Evolutionary conservation across 1,139 yeast species (phyloP), one percentile per base, ranked within the genome.

Genomic region (Protomyces lactucae-debilis): DNA sequence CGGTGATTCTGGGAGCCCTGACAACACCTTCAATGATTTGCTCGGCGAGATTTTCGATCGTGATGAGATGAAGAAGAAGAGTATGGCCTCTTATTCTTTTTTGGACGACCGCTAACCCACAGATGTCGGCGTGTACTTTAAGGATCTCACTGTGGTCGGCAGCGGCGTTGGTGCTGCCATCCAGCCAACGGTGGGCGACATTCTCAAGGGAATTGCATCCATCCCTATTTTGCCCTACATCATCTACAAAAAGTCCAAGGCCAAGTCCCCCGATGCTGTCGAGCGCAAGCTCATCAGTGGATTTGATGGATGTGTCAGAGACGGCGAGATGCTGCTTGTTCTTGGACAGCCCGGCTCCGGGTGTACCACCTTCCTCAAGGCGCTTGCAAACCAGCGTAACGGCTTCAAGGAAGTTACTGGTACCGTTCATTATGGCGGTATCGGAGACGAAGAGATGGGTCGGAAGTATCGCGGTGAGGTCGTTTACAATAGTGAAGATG

Each of bases 331-430:
- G 82, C 79, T 83, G 46, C 76, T 82, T 64, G 85, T 82, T 0
- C 78, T 85, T 59, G 88, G 88, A 63, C 79, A 86, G 70, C 88
- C 88, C 8, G 88, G 88, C 66, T 83, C 87, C 25, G 84, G 85
- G 53, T 67, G 61, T 40, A 35, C 86, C 3, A 78, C 86, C 10
- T 76, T 84, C 51, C 75, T 84, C 70, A 80, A 82, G 70, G 75
- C 84, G 54, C 68, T 82, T 56, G 80, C 85, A 56, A 86, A 86
- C 67, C 82, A 80, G 69, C 77, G 87, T 6, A 82, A 84, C 71
- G 89, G 88, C 65, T 85, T 84, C 72, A 54, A 45, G 28, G 74
- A 82, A 52, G 64, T 66, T 43, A 37, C 36, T 14, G 67, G 67
- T 8, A 60, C 55, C 9, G 60, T 65, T 36, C 21, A 18, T 16